Evolutionary conservation across 495 filamentous ascomycete species (phyloP).

Genomic region (Aspergillus sclerotioniger): DNA sequence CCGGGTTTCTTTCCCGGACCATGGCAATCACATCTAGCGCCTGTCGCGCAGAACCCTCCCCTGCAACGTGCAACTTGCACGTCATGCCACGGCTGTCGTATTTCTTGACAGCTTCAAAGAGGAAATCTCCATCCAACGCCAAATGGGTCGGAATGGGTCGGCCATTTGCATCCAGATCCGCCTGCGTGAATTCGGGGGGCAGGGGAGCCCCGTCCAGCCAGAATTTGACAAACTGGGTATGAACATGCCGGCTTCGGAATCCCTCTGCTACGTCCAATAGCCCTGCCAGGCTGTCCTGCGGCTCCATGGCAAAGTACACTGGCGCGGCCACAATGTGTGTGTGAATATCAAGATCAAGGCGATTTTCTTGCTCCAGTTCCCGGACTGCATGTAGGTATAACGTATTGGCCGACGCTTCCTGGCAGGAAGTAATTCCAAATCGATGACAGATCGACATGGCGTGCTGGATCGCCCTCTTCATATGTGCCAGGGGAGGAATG

Average conservation of each 20-base stretch:
- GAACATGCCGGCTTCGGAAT: background rate
- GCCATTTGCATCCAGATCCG: background rate
- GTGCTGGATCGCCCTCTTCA: background rate
- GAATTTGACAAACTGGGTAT: slow-evolving; percentile 7
- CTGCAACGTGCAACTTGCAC: slow-evolving; percentile 6
- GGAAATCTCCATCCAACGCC: background rate
- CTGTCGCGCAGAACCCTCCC: background rate
- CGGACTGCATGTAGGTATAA: background rate
- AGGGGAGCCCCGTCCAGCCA: slow-evolving; percentile 4
- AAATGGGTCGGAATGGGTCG: background rate
- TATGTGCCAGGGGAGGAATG: background rate
- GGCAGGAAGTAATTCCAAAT: slow-evolving; percentile 6
- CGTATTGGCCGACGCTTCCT: slow-evolving; percentile 6
- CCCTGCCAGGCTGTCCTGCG: background rate
- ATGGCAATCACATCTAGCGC: background rate
- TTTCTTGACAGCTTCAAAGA: background rate
- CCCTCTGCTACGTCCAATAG: background rate
- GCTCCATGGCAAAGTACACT: slow-evolving; percentile 1
- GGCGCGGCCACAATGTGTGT: background rate
- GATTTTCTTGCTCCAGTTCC: slow-evolving; percentile 2
- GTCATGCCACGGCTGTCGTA: slow-evolving; percentile 4
- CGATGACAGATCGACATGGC: background rate
- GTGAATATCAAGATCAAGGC: background rate
- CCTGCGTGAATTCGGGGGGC: background rate
- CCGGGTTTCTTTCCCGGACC: background rate